Evolutionary conservation across 2,329 filamentous ascomycete species (phyloP), one percentile per base, ranked within the genome.

Genomic region (Neospermospora avenae): DNA sequence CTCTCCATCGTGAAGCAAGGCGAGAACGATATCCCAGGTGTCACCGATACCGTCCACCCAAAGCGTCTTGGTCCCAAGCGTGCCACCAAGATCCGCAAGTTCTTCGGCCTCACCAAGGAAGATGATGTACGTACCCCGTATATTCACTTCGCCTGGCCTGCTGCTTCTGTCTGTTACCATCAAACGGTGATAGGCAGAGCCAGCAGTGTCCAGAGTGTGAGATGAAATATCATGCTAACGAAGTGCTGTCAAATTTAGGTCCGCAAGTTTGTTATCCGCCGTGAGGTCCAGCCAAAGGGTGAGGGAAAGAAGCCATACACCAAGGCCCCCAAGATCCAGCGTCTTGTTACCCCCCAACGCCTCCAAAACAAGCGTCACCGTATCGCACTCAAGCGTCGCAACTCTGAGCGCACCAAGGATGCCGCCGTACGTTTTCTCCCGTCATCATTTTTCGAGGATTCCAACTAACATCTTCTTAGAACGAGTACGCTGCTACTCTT

Each of bases 51-150:
- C 78, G 92, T 98, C 77, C 90, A 96, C 86, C 95, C 95, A 81
- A 99, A 99, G 91, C 90, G 95, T 76, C 90, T 99, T 77, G 95
- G 95, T 74, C 95, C 95, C 84, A 99, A 99, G 93, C 91, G 95
- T 77, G 95, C 95, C 77, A 96, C 92, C 84, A 99, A 98, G 92
- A 98, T 99, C 84, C 91, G 93, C 81, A 89, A 88, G 79, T 99
- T 99, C 90, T 99, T 98, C 85, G 88, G 91, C 84, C 90, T 99
- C 87, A 93, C 89, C 90, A 98, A 98, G 93, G 93, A 98, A 89
- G 95, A 99, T 86, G 95, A 99, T 90, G 93, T 98, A 90, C 87
- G 90, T 92, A 78, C 34, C 28, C 31, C 77, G 77, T 78, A 80
- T 76, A 77, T 80, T 80, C 80, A 88, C 85, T 84, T 89, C 84